A percentile compares a stretch with the other conserved stretches of the same genome.
phyloP scores from a whole-genome alignment of 768 basidiomycete species.

The Lactarius trivialis region DNA sequence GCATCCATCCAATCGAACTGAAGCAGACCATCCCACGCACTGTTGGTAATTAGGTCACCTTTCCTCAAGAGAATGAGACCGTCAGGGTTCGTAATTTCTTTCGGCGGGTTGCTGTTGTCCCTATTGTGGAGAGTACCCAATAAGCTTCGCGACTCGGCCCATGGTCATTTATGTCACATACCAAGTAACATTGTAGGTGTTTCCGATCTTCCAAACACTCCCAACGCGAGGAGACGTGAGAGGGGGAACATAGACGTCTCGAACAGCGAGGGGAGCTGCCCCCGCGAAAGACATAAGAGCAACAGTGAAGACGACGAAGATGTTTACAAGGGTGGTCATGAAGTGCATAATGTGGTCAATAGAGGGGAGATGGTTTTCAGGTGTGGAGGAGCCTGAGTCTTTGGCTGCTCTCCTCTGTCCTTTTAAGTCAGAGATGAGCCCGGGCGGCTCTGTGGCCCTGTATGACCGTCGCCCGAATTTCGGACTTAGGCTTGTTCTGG shows the following conservation, averaged over 20 bases:
- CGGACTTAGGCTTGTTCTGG: background rate
- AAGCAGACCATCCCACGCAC: background rate
- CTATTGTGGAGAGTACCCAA: background rate
- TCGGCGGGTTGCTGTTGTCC: slow-evolving; percentile 2
- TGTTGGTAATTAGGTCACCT: background rate
- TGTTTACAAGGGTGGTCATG: slow-evolving; percentile 2
- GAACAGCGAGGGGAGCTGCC: slow-evolving; percentile 3
- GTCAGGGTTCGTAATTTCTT: slow-evolving; percentile 26
- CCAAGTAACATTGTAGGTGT: slow-evolving; percentile 29
- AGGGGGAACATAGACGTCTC: slow-evolving; percentile 29
- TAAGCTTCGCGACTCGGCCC: background rate
- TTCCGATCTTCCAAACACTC: slow-evolving; percentile 27
- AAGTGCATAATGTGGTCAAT: slow-evolving; percentile 4
- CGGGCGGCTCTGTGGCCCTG: background rate
- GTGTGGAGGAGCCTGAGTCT: background rate
- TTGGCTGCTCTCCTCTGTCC: background rate
- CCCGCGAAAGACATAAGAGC: background rate
- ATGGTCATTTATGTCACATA: slow-evolving; percentile 20
- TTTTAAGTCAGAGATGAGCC: background rate
- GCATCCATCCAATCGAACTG: background rate
- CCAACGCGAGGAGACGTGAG: slow-evolving; percentile 25
- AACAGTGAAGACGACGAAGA: background rate
- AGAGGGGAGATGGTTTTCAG: background rate
- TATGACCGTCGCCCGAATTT: background rate
- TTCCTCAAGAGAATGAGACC: background rate